A percentile compares a stretch with the other conserved stretches of the same genome.
Evolutionary conservation across 1,284 basidiomycete genomes (phyloP).

Genomic region (Veloporphyrellus conicus): DNA sequence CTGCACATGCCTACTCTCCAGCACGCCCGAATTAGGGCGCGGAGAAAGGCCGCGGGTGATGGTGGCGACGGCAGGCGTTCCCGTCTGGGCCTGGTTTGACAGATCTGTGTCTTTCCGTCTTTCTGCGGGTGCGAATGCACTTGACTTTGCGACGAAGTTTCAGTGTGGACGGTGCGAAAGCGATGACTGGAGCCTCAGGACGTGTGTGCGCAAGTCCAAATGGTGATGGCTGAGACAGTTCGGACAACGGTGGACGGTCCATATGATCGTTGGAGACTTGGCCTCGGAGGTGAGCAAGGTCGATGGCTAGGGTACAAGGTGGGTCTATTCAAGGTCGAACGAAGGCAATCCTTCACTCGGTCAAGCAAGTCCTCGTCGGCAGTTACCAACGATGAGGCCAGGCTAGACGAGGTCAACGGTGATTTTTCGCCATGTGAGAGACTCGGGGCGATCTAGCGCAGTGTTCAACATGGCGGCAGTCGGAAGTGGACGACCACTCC

Average conservation of each 20-base stretch:
- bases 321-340: not conserved
- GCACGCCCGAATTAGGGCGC: constrained; percentile 18
- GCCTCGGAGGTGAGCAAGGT: not conserved
- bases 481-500: too few species aligned
- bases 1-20: constrained; percentile 12
- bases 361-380: too few species aligned
- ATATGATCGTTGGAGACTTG: not conserved
- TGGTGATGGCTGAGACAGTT: not conserved
- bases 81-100: not conserved
- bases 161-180: constrained; percentile 2
- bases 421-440: too few species aligned
- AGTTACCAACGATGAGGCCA: too few species aligned
- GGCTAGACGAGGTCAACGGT: too few species aligned
- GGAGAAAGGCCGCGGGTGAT: constrained; percentile 10
- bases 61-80: constrained; percentile 4
- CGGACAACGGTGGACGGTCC: not conserved
- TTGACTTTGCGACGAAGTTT: not conserved
- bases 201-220: not conserved
- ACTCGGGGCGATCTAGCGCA: too few species aligned
- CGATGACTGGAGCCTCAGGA: constrained; percentile 2
- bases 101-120: not conserved
- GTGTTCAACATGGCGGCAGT: too few species aligned
- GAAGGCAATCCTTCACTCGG: too few species aligned
- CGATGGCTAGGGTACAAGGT: not conserved
- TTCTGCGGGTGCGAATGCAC: not conserved